These are phyloP conservation scores for Suillus subalutaceus DNA, from an alignment of 768 basidiomycete species.

Conservation along the genomic window DNA sequence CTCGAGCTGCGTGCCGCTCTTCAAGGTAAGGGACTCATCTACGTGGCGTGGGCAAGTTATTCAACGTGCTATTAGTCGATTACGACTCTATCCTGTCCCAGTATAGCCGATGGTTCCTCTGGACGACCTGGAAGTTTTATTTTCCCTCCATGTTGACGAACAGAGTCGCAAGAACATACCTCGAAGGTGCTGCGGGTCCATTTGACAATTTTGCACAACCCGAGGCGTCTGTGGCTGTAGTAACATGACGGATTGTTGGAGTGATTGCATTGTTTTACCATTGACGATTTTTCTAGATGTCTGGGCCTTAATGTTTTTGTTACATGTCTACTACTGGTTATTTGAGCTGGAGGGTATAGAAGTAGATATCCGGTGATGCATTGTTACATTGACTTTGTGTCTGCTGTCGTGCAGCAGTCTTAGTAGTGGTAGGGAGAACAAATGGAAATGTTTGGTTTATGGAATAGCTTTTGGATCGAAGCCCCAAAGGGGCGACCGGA, in stretches of 20 bases:
- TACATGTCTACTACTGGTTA: not conserved
- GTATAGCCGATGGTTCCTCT: slow-evolving; percentile 71
- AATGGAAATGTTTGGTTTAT: not conserved
- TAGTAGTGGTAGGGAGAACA: not conserved
- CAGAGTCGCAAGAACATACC: slow-evolving; percentile 29
- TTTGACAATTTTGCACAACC: slow-evolving; percentile 42
- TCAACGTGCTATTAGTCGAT: slow-evolving; percentile 46
- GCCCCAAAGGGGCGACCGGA: not conserved
- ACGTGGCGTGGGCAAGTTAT: not conserved
- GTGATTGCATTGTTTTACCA: slow-evolving; percentile 3
- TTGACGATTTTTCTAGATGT: slow-evolving; percentile 5
- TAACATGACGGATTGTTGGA: slow-evolving; percentile 15
- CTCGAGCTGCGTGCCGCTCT: slow-evolving; percentile 61
- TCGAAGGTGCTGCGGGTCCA: slow-evolving; percentile 59
- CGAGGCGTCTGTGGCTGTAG: slow-evolving; percentile 24
- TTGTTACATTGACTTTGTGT: not conserved
- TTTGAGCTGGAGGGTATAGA: not conserved
- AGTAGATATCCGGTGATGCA: not conserved
- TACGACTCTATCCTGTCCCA: slow-evolving; percentile 66
- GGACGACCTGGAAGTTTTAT: slow-evolving; percentile 69
- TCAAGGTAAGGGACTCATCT: slow-evolving; percentile 46
- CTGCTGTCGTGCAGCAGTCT: too few species aligned
- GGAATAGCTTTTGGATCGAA: not conserved
- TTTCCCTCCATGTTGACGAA: slow-evolving; percentile 46
- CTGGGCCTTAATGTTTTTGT: not conserved